Evolutionary conservation across 495 filamentous ascomycete genomes (phyloP), one percentile per base, ranked within the genome.

Genomic region (Lepraria neglecta): DNA sequence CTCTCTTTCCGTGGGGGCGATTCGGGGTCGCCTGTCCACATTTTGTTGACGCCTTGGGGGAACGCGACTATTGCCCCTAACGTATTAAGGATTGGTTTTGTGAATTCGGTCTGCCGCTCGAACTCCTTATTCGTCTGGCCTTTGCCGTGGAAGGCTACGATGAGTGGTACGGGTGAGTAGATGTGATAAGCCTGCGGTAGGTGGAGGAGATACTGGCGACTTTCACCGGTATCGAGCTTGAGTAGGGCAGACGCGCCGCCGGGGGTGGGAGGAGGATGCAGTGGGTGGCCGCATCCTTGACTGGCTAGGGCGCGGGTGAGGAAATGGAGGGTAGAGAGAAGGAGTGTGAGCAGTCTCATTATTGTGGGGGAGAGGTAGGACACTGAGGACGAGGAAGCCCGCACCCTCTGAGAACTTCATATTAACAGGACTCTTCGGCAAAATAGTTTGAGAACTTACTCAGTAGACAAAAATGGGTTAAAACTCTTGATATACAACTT

Each of bases 101-200:
- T 27, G 19, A 59, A 38, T 19, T 43, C 43, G 10, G 45, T 50
- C 33, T 58, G 56, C 11, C 11, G n/a, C 4, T 48, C 44, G 43
- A 58, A 58, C 35, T 42, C 11, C n/a, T 44, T 4, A 9, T 21
- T 11, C 0, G 57, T 51, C 50, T 59, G 44, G 21, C 12, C 45
- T n/a, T 59, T 59, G 45, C 57, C 57, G 44, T 59, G 44, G 57
- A 50, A 47, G 44, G 56, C 56, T 40, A 58, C 27, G 21, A 58
- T 47, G 14, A 58, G 43, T 11, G 56, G 43, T 14, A 15, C 17
- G 27, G 56, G 56, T 4, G 43, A 28, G 4, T 30, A 45, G 43
- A 38, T 30, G 11, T 31, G 33, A 17, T 40, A 7, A 15, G 19
- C 2, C 3, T 42, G 42, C 2, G 17, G 43, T 35, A 58, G 30